Percentiles rank a stretch among this genome's conserved stretches.
phyloP scores from a whole-genome alignment of 2,329 filamentous ascomycete species.

The Exophiala sp. region DNA sequence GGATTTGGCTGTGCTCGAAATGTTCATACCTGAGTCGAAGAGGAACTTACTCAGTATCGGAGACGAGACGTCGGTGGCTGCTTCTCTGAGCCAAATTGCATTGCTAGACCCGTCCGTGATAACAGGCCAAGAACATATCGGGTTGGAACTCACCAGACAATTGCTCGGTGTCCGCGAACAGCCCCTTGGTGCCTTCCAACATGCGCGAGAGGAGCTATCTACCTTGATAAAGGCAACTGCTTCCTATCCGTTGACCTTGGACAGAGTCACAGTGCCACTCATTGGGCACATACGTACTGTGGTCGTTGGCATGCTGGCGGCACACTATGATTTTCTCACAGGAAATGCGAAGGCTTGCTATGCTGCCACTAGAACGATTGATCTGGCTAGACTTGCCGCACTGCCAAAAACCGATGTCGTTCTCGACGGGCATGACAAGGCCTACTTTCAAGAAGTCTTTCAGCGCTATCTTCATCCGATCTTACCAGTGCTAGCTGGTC shows the following conservation, averaged over 20 bases:
- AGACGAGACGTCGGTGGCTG: slow-evolving; percentile 4
- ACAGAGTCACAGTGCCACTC: neutral
- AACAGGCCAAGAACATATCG: slow-evolving; percentile 2
- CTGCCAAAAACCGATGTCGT: slow-evolving; percentile 7
- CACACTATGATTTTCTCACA: slow-evolving; percentile 15
- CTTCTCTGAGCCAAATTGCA: slow-evolving; percentile 12
- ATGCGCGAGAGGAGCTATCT: slow-evolving; percentile 23
- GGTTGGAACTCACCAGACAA: slow-evolving; percentile 1
- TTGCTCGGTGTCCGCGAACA: slow-evolving; percentile 17
- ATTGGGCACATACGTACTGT: slow-evolving; percentile 7
- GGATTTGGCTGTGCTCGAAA: slow-evolving; percentile 6
- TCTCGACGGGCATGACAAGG: neutral
- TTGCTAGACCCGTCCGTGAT: slow-evolving; percentile 7
- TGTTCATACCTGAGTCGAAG: slow-evolving; percentile 12
- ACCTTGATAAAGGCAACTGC: slow-evolving; percentile 10
- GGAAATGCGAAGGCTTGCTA: slow-evolving; percentile 9
- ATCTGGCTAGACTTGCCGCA: slow-evolving; percentile 3
- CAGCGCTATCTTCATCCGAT: slow-evolving; percentile 7
- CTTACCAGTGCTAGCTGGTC: slow-evolving; percentile 2
- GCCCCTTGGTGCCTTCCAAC: slow-evolving; percentile 17
- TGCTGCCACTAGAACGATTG: neutral
- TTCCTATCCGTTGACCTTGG: slow-evolving; percentile 6
- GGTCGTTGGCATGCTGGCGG: slow-evolving; percentile 11
- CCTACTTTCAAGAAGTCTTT: slow-evolving; percentile 12
- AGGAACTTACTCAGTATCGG: slow-evolving; percentile 1